These are phyloP conservation scores for Heterococcus sp. DNA, from an alignment of 108 stramenopile genomes.

Conservation along the genomic window DNA sequence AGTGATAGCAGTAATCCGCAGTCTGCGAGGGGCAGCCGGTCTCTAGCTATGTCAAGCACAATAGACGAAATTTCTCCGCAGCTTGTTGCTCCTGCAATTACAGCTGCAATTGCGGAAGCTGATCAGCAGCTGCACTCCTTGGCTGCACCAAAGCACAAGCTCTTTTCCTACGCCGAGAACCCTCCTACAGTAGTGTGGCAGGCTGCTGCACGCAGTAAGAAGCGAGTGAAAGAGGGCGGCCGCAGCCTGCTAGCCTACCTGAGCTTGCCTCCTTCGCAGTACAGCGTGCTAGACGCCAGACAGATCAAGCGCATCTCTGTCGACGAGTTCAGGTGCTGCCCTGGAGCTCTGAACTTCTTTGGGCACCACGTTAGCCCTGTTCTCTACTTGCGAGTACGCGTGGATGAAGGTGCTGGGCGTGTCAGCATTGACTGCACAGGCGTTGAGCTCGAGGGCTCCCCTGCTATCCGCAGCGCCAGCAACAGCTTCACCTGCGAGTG, in stretches of 20 bases:
- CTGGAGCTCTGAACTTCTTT: constrained; percentile 26
- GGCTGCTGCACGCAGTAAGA: neutral
- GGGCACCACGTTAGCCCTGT: constrained; percentile 26
- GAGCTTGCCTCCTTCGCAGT: constrained; percentile 30
- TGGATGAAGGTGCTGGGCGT: constrained; percentile 1
- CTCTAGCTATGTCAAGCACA: no score
- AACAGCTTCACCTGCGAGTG: neutral
- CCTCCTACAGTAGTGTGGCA: no score
- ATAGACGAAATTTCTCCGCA: no score
- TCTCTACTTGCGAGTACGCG: constrained; percentile 9
- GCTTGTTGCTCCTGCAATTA: no score
- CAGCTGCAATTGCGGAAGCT: no score
- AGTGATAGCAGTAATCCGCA: no score
- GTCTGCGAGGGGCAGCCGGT: no score
- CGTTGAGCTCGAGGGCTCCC: constrained; percentile 41
- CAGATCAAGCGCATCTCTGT: constrained; percentile 28
- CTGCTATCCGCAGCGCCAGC: constrained; percentile 17
- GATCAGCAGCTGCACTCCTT: no score
- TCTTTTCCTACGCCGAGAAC: no score
- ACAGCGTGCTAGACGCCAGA: constrained; percentile 34
- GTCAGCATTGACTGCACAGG: constrained; percentile 26
- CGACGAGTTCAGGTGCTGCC: constrained; percentile 28
- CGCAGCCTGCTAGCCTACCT: constrained; percentile 24
- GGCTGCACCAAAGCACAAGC: no score
- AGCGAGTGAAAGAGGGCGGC: constrained; percentile 3